Conservation (phyloP, 805 yeast genomes). For the Sporopachydermia lactativora region DNA sequence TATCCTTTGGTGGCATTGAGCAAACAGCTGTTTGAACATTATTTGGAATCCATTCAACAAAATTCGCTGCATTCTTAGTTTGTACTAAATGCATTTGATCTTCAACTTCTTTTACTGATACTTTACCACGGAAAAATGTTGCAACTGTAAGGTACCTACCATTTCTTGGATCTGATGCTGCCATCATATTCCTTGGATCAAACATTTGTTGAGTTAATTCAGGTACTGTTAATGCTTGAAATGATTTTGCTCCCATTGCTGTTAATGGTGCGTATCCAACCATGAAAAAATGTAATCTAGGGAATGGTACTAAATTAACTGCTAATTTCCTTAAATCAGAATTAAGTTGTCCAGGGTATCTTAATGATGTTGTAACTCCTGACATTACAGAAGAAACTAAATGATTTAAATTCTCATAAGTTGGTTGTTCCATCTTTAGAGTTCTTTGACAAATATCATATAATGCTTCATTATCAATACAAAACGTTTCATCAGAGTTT, state of each 20-base stretch:
- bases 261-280: constrained; percentile 92
- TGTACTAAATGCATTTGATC: constrained; percentile 86
- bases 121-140: constrained; percentile 90
- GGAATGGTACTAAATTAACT: constrained; percentile 90
- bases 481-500: constrained; percentile 85
- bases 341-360: constrained; percentile 93
- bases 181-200: constrained; percentile 90
- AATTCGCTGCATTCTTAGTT: constrained; percentile 64
- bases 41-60: constrained; percentile 96
- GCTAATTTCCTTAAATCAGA: constrained; percentile 89
- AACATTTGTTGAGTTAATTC: constrained; percentile 93
- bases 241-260: constrained; percentile 65
- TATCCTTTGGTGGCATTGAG: constrained; percentile 77
- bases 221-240: constrained; percentile 79
- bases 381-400: constrained; percentile 88
- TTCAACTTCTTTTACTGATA: constrained; percentile 86
- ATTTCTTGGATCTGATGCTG: constrained; percentile 85
- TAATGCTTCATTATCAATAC: constrained; percentile 90
- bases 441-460: constrained; percentile 84
- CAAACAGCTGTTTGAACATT: constrained; percentile 93
- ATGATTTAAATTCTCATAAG: constrained; percentile 66
- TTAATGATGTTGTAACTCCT: constrained; percentile 87
- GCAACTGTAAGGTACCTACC: constrained; percentile 92
- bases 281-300: constrained; percentile 92
- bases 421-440: constrained; percentile 65